Percentiles rank a stretch among this genome's conserved stretches.
phyloP scores from a whole-genome alignment of 306 rosid species.

The Senna tora region DNA sequence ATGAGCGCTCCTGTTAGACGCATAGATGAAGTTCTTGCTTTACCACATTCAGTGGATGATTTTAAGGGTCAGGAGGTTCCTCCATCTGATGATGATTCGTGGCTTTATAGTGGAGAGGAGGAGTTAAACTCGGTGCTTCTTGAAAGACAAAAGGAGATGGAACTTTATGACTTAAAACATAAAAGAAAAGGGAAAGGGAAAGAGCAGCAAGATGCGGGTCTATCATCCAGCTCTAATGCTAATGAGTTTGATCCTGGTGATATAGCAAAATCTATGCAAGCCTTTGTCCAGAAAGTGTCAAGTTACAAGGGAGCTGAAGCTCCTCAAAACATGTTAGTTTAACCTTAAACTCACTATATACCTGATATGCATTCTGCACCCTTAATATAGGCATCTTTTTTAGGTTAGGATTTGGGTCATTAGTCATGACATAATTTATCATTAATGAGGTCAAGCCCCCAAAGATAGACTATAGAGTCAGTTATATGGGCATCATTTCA shows the following conservation, averaged over 20 bases:
- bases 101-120: constrained; percentile 88
- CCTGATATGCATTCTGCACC: constrained; percentile 22
- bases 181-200: constrained; percentile 65
- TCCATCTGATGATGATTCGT: constrained; percentile 85
- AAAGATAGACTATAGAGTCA: constrained; percentile 21
- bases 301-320: constrained; percentile 93
- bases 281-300: constrained; percentile 79
- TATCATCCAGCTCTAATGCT: constrained; percentile 52
- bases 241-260: constrained; percentile 69
- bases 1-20: constrained; percentile 87
- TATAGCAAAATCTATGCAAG: constrained; percentile 77
- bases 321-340: constrained; percentile 72
- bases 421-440: constrained; percentile 19
- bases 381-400: constrained; percentile 5
- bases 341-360: constrained; percentile 8
- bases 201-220: constrained; percentile 49
- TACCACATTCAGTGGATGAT: constrained; percentile 63
- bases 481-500: constrained; percentile 2
- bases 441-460: constrained; percentile 27
- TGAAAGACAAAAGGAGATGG: constrained; percentile 94
- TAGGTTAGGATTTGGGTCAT: constrained; percentile 12
- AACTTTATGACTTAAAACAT: constrained; percentile 63
- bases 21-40: constrained; percentile 82
- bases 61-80: constrained; percentile 65
- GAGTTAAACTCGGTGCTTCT: constrained; percentile 76